phyloP scores from a whole-genome alignment of 2,329 filamentous ascomycete genomes.

The Ceratocystis huliohia region DNA sequence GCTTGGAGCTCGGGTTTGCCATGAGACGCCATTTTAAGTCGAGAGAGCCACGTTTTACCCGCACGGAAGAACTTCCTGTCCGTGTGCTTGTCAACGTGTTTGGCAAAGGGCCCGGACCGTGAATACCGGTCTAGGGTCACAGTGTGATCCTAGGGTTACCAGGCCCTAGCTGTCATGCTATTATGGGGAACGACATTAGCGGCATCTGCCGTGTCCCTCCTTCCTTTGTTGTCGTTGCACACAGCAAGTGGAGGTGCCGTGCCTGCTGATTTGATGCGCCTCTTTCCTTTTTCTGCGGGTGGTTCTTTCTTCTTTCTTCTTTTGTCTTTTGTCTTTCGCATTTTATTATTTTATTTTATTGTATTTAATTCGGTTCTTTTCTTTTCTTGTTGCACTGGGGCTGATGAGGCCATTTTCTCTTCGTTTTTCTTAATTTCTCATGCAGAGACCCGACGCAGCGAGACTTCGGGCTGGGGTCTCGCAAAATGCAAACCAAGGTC shows the following conservation, averaged over 20 bases:
- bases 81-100: not conserved
- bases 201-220: not conserved
- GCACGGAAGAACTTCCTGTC: not conserved
- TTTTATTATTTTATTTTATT: no score
- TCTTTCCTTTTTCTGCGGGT: not conserved
- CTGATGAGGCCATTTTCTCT: not conserved
- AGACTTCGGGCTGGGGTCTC: not conserved
- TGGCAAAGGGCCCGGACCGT: not conserved
- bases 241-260: not conserved
- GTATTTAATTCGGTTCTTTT: not conserved
- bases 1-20: not conserved
- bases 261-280: not conserved
- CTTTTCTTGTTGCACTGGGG: not conserved
- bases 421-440: not conserved
- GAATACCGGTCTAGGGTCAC: not conserved
- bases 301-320: not conserved
- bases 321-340: not conserved
- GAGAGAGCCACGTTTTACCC: slow-evolving; percentile 1
- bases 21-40: not conserved
- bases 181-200: not conserved
- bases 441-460: not conserved
- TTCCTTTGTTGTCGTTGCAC: not conserved
- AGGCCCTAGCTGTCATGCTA: not conserved
- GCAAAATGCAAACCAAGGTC: not conserved
- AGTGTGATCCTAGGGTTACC: not conserved